Evolutionary conservation across 257 asterid genomes (phyloP).

Genomic region (Solanum etuberosum): DNA sequence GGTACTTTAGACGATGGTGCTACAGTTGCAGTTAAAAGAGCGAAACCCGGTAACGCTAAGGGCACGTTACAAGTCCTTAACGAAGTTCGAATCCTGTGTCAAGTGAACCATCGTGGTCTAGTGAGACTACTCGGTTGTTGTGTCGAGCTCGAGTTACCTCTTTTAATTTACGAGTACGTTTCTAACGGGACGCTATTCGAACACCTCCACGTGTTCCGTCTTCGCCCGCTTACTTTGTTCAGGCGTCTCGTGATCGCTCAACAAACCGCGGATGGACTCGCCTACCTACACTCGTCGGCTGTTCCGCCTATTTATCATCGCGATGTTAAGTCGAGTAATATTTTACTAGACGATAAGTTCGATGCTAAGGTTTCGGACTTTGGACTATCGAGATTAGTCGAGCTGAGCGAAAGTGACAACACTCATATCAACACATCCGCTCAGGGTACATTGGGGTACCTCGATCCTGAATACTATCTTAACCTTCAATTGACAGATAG

Average conservation of each 20-base stretch:
- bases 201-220: conserved; percentile 27
- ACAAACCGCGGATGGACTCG: conserved; percentile 36
- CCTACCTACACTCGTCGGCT: conserved; percentile 50
- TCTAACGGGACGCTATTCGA: conserved; percentile 45
- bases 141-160: conserved; percentile 48
- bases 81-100: conserved; percentile 49
- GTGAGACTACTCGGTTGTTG: conserved; percentile 47
- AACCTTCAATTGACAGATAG: conserved; percentile 40
- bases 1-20: conserved; percentile 43
- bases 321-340: conserved; percentile 47
- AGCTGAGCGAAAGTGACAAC: conserved; percentile 30
- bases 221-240: conserved; percentile 32
- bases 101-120: conserved; percentile 47
- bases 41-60: conserved; percentile 42
- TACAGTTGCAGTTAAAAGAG: conserved; percentile 41
- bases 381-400: conserved; percentile 42
- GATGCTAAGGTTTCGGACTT: conserved; percentile 55
- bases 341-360: conserved; percentile 35
- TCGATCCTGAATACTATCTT: conserved; percentile 49
- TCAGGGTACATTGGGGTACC: conserved; percentile 54
- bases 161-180: conserved; percentile 36
- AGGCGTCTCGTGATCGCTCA: conserved; percentile 33
- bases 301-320: conserved; percentile 49
- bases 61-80: conserved; percentile 45
- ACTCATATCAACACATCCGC: conserved; percentile 48